phyloP scores from a whole-genome alignment of 495 filamentous ascomycete species.

The Pyronema domesticum region DNA sequence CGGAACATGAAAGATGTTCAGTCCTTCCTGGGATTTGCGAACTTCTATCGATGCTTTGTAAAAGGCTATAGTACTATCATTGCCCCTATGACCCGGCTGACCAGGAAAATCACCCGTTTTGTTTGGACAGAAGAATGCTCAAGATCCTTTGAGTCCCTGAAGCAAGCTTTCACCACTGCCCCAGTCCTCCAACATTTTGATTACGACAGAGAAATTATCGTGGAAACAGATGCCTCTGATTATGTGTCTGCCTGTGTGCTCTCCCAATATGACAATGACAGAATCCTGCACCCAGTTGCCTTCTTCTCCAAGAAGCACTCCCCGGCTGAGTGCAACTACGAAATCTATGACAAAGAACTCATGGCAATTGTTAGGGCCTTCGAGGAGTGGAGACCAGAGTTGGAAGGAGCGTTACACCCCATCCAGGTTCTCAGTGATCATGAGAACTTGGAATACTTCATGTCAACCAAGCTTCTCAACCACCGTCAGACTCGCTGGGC shows the following conservation, averaged over 20 bases:
- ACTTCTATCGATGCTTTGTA: too few relatives aligned
- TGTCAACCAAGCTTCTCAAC: too few relatives aligned
- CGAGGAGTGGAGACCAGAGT: too few relatives aligned
- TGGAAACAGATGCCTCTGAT: slow-evolving; percentile 8
- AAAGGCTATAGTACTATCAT: slow-evolving; percentile 1
- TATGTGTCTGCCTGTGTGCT: slow-evolving; percentile 5
- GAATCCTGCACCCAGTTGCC: slow-evolving; percentile 1
- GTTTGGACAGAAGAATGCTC: too few relatives aligned
- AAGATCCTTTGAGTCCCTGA: too few relatives aligned
- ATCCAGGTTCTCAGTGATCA: too few relatives aligned
- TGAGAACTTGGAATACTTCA: too few relatives aligned
- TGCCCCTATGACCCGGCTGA: not conserved
- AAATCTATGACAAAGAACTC: too few relatives aligned
- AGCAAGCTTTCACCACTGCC: not conserved
- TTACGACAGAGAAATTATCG: not conserved
- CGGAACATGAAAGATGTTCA: slow-evolving; percentile 13
- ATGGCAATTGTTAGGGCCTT: too few relatives aligned
- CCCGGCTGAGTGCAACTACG: slow-evolving; percentile 8
- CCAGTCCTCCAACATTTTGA: slow-evolving; percentile 6
- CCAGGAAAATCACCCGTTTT: too few relatives aligned
- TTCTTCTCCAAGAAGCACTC: slow-evolving; percentile 9
- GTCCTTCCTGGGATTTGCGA: slow-evolving; percentile 14
- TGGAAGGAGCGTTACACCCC: too few relatives aligned
- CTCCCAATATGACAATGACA: not conserved
- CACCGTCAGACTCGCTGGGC: too few relatives aligned